phyloP scores from a whole-genome alignment of 164 flowering plant species.

The Saururus chinensis region DNA sequence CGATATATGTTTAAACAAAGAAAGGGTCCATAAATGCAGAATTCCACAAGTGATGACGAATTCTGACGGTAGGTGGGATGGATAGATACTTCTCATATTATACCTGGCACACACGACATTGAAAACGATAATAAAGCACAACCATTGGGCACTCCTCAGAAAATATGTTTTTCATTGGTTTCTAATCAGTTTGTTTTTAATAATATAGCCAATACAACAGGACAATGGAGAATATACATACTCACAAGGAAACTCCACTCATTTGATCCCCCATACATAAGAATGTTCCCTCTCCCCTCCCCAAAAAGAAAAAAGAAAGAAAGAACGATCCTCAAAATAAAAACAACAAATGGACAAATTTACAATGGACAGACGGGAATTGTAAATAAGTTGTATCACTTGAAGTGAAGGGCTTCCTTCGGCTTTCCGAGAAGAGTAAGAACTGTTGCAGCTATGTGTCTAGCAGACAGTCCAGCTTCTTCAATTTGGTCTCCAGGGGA shows the following conservation, averaged over 20 bases:
- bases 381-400: constrained; percentile 10
- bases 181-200: too few species aligned
- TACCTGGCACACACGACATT: too few species aligned
- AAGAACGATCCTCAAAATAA: background rate
- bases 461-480: constrained; percentile 75
- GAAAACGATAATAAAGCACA: too few species aligned
- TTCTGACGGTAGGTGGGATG: too few species aligned
- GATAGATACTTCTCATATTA: too few species aligned
- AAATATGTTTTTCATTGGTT: too few species aligned
- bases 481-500: constrained; percentile 69
- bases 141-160: too few species aligned
- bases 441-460: constrained; percentile 69
- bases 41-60: too few species aligned
- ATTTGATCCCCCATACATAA: background rate
- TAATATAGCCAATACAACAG: background rate
- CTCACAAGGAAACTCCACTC: background rate
- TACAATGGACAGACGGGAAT: background rate
- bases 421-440: constrained; percentile 63
- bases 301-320: background rate
- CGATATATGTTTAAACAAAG: too few species aligned
- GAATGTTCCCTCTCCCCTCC: background rate
- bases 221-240: background rate
- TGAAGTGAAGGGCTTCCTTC: constrained; percentile 47
- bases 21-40: too few species aligned
- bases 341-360: background rate